Conservation (phyloP, 768 basidiomycete genomes). For the Psilocybe tampanensis region DNA sequence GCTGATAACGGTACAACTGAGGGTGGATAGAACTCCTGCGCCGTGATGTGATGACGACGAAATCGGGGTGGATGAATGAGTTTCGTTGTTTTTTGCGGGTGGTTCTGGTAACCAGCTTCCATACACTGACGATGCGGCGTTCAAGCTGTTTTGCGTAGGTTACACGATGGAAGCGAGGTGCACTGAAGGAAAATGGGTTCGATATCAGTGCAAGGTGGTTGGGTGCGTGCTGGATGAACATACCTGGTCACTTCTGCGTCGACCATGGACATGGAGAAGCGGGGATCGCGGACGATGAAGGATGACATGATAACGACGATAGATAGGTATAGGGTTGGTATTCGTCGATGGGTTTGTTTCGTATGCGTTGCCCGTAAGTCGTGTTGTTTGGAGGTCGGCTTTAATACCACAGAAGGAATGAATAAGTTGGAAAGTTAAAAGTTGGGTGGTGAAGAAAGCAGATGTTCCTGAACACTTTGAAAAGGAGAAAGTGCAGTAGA, state of each 20-base stretch:
- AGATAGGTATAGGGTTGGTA: background rate
- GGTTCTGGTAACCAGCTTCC: slow-evolving; percentile 61
- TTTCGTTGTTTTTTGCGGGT: slow-evolving; percentile 54
- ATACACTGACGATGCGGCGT: slow-evolving; percentile 58
- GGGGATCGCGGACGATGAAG: slow-evolving; percentile 27
- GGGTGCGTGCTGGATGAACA: background rate
- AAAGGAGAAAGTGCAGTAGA: slow-evolving; percentile 7
- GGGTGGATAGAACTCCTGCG: slow-evolving; percentile 49
- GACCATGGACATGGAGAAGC: slow-evolving; percentile 32
- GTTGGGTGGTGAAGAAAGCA: slow-evolving; percentile 11
- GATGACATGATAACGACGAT: slow-evolving; percentile 9
- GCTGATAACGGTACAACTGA: slow-evolving; percentile 20
- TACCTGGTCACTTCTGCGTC: slow-evolving; percentile 20
- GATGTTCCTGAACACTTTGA: background rate
- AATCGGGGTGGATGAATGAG: slow-evolving; percentile 59
- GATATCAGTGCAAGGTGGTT: background rate
- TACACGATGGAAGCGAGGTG: slow-evolving; percentile 16
- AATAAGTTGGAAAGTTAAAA: slow-evolving; percentile 15
- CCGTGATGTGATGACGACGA: slow-evolving; percentile 59
- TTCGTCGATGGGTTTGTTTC: background rate
- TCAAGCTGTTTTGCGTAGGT: slow-evolving; percentile 50
- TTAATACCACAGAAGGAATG: slow-evolving; percentile 20
- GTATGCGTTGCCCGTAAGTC: background rate
- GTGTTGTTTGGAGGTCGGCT: slow-evolving; percentile 15
- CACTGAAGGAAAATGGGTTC: background rate